These are phyloP conservation scores for Stevia rebaudiana DNA, from an alignment of 140 eudicot genomes.

Conservation along the genomic window DNA sequence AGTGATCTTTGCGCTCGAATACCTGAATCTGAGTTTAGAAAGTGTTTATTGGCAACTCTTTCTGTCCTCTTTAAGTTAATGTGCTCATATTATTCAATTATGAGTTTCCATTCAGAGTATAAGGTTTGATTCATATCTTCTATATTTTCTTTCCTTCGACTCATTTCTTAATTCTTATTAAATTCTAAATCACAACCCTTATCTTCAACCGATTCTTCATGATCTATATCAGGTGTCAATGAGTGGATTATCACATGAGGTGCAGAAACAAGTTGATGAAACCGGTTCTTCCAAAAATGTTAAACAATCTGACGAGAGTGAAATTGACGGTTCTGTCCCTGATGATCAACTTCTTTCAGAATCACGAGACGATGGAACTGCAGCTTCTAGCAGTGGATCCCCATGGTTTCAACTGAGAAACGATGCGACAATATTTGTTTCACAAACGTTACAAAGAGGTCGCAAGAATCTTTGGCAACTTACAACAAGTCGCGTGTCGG, in stretches of 20 bases:
- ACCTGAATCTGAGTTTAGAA: constrained; percentile 93
- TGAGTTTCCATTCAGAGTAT: constrained; percentile 72
- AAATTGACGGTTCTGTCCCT: constrained; percentile 19
- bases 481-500: constrained; percentile 84
- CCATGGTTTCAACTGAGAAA: constrained; percentile 86
- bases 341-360: constrained; percentile 34
- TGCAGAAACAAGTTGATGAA: constrained; percentile 37
- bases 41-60: constrained; percentile 70
- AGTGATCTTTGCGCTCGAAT: constrained; percentile 87
- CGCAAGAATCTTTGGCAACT: constrained; percentile 94
- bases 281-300: constrained; percentile 20
- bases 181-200: not conserved
- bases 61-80: constrained; percentile 75
- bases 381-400: constrained; percentile 91
- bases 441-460: constrained; percentile 85
- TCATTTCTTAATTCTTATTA: constrained; percentile 12
- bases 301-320: constrained; percentile 34
- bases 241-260: constrained; percentile 22
- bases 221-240: constrained; percentile 34
- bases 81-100: constrained; percentile 77
- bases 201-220: constrained; percentile 8
- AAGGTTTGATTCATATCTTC: constrained; percentile 59
- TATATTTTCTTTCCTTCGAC: not conserved
- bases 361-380: constrained; percentile 63
- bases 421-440: constrained; percentile 68